Base-by-base conservation (phyloP, 2,329 filamentous ascomycete species). In the Penicillium crustosum region DNA sequence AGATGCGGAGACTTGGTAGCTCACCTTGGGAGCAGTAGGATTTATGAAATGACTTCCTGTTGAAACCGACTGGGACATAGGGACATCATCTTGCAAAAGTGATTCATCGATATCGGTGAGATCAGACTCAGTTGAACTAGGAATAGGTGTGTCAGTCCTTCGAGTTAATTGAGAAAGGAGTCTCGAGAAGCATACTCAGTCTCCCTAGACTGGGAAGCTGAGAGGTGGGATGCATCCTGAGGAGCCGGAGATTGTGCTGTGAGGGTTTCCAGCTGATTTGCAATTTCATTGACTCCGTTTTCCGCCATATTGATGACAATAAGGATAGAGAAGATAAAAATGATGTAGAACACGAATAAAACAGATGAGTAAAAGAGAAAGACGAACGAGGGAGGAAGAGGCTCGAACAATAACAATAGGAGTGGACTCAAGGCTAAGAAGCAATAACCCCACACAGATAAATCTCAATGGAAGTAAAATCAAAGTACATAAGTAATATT, bases 121-220 rank as follows among this genome's bases (percentile, higher is more conserved):
- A 8, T 52, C 39, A 13, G 49, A 52, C 9, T 8, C 17, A 6
- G 9, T 44, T 9, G 39, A 31, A 19, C 29, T 21, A 8, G 25
- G 6, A 5, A n/a, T 12, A 13, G 0, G 8, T 17, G 9, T 1
- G 3, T 25, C 7, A 4, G 17, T 9, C 0, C 3, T 12, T 25
- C 27, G 4, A 6, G 39, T 19, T 9, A 10, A 19, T 23, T 3
- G 19, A 23, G 17, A 17, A 35, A 17, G 6, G 10, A 19, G 19
- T 8, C 29, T 4, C 8, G 39, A 27, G 12, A 3, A 19, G 6
- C 6, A 17, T 6, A 7, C 49, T 15, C 38, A 2, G 19, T n/a
- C 10, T 6, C 29, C 3, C 17, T 29, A 25, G 7, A 8, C 15
- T n/a, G 19, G 6, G 13, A 17, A 27, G 19, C 19, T 15, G 49